A percentile compares a stretch with the other conserved stretches of the same genome.
Evolutionary conservation across 495 filamentous ascomycete species (phyloP).

Genomic region (Aspergillus wentii): DNA sequence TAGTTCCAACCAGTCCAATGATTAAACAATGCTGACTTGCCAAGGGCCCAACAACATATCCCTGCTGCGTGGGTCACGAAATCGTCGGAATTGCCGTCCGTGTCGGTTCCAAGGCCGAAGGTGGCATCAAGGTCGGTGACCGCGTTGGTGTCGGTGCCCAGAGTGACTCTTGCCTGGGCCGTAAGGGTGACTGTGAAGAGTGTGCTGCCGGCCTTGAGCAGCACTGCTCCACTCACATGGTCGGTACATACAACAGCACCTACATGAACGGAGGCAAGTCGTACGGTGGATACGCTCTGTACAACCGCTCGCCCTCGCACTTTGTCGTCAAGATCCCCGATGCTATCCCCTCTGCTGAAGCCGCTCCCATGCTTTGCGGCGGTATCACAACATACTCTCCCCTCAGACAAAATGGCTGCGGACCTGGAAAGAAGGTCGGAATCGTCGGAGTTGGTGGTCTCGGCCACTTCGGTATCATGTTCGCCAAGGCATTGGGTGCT

Average conservation of each 20-base stretch:
- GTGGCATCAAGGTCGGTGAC: slow-evolving; percentile 66
- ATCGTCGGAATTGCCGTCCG: slow-evolving; percentile 70
- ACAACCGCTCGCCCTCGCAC: slow-evolving; percentile 60
- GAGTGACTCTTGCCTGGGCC: slow-evolving; percentile 53
- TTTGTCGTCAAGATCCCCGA: slow-evolving; percentile 75
- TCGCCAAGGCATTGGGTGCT: slow-evolving; percentile 56
- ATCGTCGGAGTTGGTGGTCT: slow-evolving; percentile 74
- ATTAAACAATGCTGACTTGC: background rate
- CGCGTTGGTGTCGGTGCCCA: slow-evolving; percentile 80
- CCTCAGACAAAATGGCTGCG: slow-evolving; percentile 59
- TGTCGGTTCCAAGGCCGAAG: slow-evolving; percentile 59
- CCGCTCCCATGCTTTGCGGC: slow-evolving; percentile 75
- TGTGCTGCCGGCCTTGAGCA: slow-evolving; percentile 53
- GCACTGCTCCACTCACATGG: slow-evolving; percentile 54
- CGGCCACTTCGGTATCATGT: slow-evolving; percentile 56
- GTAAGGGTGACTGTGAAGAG: slow-evolving; percentile 52
- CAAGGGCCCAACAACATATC: slow-evolving; percentile 49
- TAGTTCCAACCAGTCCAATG: background rate
- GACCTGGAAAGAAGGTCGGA: slow-evolving; percentile 70
- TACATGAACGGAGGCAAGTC: slow-evolving; percentile 45
- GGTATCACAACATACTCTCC: slow-evolving; percentile 70
- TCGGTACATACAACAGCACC: slow-evolving; percentile 16
- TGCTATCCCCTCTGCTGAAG: slow-evolving; percentile 36
- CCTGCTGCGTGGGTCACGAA: slow-evolving; percentile 70
- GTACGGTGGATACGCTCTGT: slow-evolving; percentile 61